Percentiles rank a stretch among this genome's conserved stretches.
Conservation (phyloP, 1,139 yeast species). For the Yamadazyma dendronema region DNA sequence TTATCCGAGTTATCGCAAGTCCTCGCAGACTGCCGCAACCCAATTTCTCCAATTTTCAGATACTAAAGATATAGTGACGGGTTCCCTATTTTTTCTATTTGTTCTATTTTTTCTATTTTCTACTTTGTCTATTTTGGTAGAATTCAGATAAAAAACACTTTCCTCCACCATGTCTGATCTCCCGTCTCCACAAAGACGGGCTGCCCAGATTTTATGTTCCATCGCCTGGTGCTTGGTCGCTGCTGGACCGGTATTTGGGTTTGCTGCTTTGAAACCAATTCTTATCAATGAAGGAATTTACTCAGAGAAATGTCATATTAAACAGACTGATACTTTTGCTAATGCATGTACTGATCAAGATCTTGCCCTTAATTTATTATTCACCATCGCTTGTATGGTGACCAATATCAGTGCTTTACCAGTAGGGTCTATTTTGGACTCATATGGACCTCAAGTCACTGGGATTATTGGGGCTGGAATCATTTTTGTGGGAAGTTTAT, state of each 20-base stretch:
- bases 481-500: slow-evolving; percentile 51
- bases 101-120: background rate
- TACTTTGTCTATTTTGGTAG: too few species aligned
- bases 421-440: slow-evolving; percentile 77
- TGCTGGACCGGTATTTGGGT: slow-evolving; percentile 93
- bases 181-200: slow-evolving; percentile 18
- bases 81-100: background rate
- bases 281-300: slow-evolving; percentile 78
- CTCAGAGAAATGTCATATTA: slow-evolving; percentile 48
- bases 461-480: slow-evolving; percentile 71
- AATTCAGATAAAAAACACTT: too few species aligned
- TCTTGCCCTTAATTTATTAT: slow-evolving; percentile 73
- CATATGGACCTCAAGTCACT: slow-evolving; percentile 75
- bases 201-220: slow-evolving; percentile 53
- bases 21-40: slow-evolving; percentile 1
- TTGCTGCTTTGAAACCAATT: slow-evolving; percentile 89
- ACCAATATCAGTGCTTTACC: slow-evolving; percentile 83
- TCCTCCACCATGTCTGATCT: background rate
- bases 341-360: slow-evolving; percentile 70
- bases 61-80: background rate
- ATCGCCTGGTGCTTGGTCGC: slow-evolving; percentile 84
- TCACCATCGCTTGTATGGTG: slow-evolving; percentile 81
- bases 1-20: background rate
- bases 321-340: slow-evolving; percentile 20
- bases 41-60: background rate